Evolutionary conservation across 345 rosid species (phyloP), one percentile per base, ranked within the genome.

Genomic region (Corchorus olitorius): DNA sequence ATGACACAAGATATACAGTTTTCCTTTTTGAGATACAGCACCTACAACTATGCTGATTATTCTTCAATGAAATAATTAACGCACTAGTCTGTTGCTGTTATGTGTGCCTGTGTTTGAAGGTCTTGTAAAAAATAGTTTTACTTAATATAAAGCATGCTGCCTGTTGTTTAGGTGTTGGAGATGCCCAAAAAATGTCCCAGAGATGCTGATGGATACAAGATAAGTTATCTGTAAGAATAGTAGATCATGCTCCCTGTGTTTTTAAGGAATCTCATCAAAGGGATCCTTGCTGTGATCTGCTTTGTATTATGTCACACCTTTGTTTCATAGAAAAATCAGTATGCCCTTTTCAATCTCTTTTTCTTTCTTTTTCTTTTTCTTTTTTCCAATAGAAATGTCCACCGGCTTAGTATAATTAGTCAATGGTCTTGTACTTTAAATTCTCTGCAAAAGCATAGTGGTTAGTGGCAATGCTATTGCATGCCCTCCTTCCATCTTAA

Each of bases 301-400:
- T 49, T 74, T 87, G 88, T 92, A 85, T 85, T 81, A 84, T 81
- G 86, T 78, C 79, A 79, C 85, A 79, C 84, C 74, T 71, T 79
- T 88, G 84, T 86, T 82, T 76, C 79, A 84, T 84, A 87, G 86
- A 86, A 83, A 86, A 83, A 77, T 71, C 63, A 84, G 72, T 50
- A 82, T 81, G 81, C 79, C 79, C 69, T 72, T 48, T 68, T 79
- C 76, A 78, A 75, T 79, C 63, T 45, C 46, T 41, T 33, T 66
- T 59, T 49, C 12, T 0, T 59, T 65, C 15, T 50, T 17, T 27
- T 74, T 45, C 0, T 59, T 65, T 20, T 50, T 17, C 17, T 74
- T 54, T 4, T 67, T 73, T 73, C 76, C 75, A 60, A 85, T 78
- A 84, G 87, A 82, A 82, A 83, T 80, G 76, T 59, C 81, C 72